A percentile compares a stretch with the other conserved stretches of the same genome.
phyloP scores from a whole-genome alignment of 352 stramenopile genomes.

The Phytopythium litorale region DNA sequence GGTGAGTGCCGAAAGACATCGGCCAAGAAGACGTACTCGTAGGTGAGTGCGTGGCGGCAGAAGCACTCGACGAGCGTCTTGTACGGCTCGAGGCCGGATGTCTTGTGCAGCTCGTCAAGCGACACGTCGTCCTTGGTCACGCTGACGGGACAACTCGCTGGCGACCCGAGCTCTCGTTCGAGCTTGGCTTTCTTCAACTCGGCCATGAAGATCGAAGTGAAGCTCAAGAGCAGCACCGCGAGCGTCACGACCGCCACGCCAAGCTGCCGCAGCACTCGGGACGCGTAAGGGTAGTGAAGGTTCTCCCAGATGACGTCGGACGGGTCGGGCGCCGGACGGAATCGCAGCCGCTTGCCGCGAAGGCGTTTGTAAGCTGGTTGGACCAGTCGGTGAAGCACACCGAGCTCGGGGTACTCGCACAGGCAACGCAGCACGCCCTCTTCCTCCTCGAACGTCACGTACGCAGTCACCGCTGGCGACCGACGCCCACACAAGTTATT shows the following conservation, averaged over 20 bases:
- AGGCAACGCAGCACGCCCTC: slow-evolving; percentile 77
- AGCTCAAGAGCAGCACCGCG: slow-evolving; percentile 64
- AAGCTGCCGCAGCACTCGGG: slow-evolving; percentile 58
- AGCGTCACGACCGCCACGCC: slow-evolving; percentile 68
- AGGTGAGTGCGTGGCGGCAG: slow-evolving; percentile 54
- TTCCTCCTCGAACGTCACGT: slow-evolving; percentile 84
- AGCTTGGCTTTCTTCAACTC: slow-evolving; percentile 74
- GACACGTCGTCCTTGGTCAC: slow-evolving; percentile 63
- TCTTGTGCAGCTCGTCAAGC: slow-evolving; percentile 63
- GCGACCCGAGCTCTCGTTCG: slow-evolving; percentile 60
- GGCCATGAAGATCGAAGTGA: slow-evolving; percentile 69
- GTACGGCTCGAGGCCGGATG: slow-evolving; percentile 47
- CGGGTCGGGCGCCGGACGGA: slow-evolving; percentile 67
- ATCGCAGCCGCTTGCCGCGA: slow-evolving; percentile 66
- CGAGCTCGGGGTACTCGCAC: slow-evolving; percentile 69
- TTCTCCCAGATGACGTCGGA: slow-evolving; percentile 87
- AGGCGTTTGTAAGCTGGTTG: slow-evolving; percentile 62
- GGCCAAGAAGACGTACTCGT: slow-evolving; percentile 25
- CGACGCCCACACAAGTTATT: background rate
- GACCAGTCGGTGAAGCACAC: slow-evolving; percentile 68
- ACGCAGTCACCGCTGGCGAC: slow-evolving; percentile 64
- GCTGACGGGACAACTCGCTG: slow-evolving; percentile 50
- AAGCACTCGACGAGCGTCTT: slow-evolving; percentile 80
- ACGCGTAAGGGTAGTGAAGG: slow-evolving; percentile 58
- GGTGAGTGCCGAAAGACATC: background rate